Percentiles rank a stretch among this genome's conserved stretches.
phyloP scores from a whole-genome alignment of 306 rosid genomes.

The Quercus dentata region DNA sequence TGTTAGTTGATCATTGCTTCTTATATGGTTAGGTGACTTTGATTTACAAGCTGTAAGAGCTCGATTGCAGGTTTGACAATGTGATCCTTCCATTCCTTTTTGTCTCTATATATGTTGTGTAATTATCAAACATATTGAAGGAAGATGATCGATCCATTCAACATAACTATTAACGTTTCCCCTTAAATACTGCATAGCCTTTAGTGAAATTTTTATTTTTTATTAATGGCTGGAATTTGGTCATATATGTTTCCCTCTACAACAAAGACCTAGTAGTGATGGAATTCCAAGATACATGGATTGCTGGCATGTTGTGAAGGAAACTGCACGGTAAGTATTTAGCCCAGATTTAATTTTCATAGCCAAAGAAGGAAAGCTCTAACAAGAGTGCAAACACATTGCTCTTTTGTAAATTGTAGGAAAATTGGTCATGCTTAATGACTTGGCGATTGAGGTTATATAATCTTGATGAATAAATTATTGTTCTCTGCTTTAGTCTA shows the following conservation, averaged over 20 bases:
- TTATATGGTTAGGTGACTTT: slow-evolving; percentile 6
- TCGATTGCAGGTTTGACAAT: slow-evolving; percentile 45
- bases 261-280: slow-evolving; percentile 79
- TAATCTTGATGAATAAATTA: neutral
- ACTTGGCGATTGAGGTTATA: neutral
- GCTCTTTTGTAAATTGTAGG: neutral
- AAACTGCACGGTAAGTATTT: slow-evolving; percentile 40
- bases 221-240: neutral
- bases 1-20: slow-evolving; percentile 17
- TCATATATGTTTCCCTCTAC: slow-evolving; percentile 21
- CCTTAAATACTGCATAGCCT: neutral
- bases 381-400: neutral
- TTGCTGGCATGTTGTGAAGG: slow-evolving; percentile 54
- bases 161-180: neutral
- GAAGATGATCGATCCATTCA: neutral
- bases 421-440: neutral
- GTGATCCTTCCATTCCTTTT: neutral
- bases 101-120: neutral
- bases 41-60: slow-evolving; percentile 46
- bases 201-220: neutral
- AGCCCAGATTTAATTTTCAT: neutral
- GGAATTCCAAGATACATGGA: slow-evolving; percentile 68
- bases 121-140: neutral
- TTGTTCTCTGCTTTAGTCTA: neutral
- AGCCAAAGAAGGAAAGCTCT: neutral